Evolutionary conservation across 495 filamentous ascomycete species (phyloP), one percentile per base, ranked within the genome.

Genomic region (Letharia columbiana): DNA sequence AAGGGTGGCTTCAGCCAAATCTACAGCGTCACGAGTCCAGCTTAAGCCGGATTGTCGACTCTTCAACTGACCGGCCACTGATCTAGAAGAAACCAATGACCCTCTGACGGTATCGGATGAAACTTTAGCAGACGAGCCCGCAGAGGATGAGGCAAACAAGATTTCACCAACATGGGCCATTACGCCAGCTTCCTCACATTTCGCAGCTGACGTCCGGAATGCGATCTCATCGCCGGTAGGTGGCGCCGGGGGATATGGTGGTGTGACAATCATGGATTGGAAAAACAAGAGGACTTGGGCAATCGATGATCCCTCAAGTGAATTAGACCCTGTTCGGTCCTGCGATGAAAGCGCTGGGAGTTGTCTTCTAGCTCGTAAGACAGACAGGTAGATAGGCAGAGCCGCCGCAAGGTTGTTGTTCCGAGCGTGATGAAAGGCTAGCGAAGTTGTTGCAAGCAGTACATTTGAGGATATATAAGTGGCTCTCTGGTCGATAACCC

Each of bases 151-250:
- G 2, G 91, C 83, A 77, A 88, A 98, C 59, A 98, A 76, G 67
- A 98, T 92, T 78, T 98, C 94, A 63, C 93, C 95, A 65, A 98
- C 91, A 75, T 96, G 91, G 28, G 89, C 82, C 86, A 92, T 89
- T 5, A 96, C 76, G 9, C 83, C 89, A 5, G 91, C 91, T 73
- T 96, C 91, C 61, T 91, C 88, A 80, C 94, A 96, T 40, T 81
- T 76, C 62, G 89, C 86, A 37, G 77, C 76, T 0, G 81, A 64
- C 41, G 83, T 82, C 44, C 88, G 86, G 5, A 79, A 62, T 0
- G 90, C 85, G 0, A 87, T 82, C 20, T 81, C 74, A 57, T 89
- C 82, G 40, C 91, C 91, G 39, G 88, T 84, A 12, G 81, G 76
- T 0, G 84, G 86, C 0, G 87, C 81, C 0, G 82, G 72, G 0